phyloP scores from a whole-genome alignment of 228 moss, liverwort and hornwort genomes.

The Sphagnum magellanicum region DNA sequence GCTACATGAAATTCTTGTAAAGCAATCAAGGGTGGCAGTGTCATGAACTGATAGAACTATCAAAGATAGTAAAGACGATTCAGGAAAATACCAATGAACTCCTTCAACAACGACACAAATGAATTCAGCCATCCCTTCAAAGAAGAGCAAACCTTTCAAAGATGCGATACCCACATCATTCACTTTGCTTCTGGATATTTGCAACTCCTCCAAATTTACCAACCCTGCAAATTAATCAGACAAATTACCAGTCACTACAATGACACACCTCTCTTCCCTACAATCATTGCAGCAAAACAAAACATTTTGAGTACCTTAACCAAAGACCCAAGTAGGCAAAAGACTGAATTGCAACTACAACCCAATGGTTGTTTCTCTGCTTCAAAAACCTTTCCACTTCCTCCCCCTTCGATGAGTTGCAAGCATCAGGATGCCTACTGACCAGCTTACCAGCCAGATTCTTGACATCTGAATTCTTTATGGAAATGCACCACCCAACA shows the following conservation, averaged over 20 bases:
- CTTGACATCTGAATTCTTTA: slow-evolving; percentile 77
- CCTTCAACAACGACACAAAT: too few relatives aligned
- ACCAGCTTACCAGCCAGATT: slow-evolving; percentile 51
- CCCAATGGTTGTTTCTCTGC: too few relatives aligned
- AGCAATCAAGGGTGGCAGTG: too few relatives aligned
- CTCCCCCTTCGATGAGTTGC: too few relatives aligned
- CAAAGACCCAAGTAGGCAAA: not conserved
- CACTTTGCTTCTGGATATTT: slow-evolving; percentile 91
- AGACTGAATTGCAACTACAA: too few relatives aligned
- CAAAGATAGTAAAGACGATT: too few relatives aligned
- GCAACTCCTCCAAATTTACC: slow-evolving; percentile 77
- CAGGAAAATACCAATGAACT: too few relatives aligned
- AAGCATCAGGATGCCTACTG: not conserved
- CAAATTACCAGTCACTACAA: not conserved
- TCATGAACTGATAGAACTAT: too few relatives aligned
- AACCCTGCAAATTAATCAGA: slow-evolving; percentile 35
- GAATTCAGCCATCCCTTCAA: not conserved
- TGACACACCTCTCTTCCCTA: not conserved
- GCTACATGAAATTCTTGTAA: too few relatives aligned
- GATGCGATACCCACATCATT: slow-evolving; percentile 66
- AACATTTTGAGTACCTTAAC: slow-evolving; percentile 9
- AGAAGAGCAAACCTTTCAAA: slow-evolving; percentile 41
- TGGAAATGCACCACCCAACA: slow-evolving; percentile 86
- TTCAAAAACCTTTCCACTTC: too few relatives aligned
- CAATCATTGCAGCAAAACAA: not conserved